A percentile compares a stretch with the other conserved stretches of the same genome.
Evolutionary conservation across 495 filamentous ascomycete species (phyloP).

Genomic region (Penicillium lagena): DNA sequence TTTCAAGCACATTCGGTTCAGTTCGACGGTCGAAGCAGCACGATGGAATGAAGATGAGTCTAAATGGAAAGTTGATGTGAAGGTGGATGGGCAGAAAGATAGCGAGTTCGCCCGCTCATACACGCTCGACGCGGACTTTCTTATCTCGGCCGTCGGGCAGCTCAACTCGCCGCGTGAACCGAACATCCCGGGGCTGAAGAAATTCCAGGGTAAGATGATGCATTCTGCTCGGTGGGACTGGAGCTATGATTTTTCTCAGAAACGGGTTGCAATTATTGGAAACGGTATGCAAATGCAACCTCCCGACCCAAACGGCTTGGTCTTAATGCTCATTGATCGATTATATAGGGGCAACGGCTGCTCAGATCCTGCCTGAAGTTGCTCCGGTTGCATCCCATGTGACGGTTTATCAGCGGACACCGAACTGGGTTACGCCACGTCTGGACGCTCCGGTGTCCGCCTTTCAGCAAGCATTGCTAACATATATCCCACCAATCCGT

Average conservation of each 20-base stretch:
- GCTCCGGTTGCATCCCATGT: constrained; percentile 48
- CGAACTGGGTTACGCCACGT: constrained; percentile 58
- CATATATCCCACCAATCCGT: constrained; percentile 38
- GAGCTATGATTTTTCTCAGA: constrained; percentile 39
- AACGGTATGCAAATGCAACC: constrained; percentile 29
- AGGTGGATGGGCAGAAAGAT: constrained; percentile 39
- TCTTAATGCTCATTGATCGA: constrained; percentile 9
- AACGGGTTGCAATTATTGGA: constrained; percentile 49
- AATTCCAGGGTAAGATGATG: constrained; percentile 45
- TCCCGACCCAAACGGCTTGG: neutral
- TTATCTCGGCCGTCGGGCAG: constrained; percentile 60
- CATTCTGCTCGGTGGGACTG: constrained; percentile 52
- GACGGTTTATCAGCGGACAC: constrained; percentile 61
- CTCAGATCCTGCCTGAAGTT: constrained; percentile 64
- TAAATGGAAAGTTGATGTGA: constrained; percentile 48
- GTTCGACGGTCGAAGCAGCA: constrained; percentile 41
- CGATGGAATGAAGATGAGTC: constrained; percentile 50
- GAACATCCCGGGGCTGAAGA: constrained; percentile 51
- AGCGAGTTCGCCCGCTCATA: constrained; percentile 36
- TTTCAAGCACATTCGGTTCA: constrained; percentile 51
- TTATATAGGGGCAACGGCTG: constrained; percentile 57
- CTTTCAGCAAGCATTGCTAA: constrained; percentile 26
- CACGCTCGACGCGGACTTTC: constrained; percentile 45
- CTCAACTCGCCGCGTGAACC: constrained; percentile 56
- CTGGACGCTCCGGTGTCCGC: constrained; percentile 32